Evolutionary conservation across 805 yeast species (phyloP), one percentile per base, ranked within the genome.

Genomic region (Lipomyces spencermartinsiae): DNA sequence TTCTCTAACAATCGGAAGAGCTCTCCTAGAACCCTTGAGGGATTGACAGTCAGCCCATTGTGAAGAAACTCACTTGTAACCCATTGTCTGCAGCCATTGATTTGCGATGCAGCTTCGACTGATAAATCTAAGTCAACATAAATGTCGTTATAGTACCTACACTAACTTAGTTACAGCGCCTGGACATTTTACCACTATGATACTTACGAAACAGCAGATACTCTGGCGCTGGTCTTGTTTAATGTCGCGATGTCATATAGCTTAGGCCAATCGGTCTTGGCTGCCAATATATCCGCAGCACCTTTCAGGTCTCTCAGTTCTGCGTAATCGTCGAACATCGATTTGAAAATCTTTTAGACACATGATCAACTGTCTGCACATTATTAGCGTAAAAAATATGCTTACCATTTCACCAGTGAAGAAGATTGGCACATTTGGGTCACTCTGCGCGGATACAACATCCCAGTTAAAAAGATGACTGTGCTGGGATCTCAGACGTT

Each of bases 381-480:
- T 31, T 10, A 2, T 29, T 19, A 19, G 12, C 16, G 1, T 10
- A 19, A 25, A 10, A 10, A 29, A 12, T 46, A 10, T 5, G 34
- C 53, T 25, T 29, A 69, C 72, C 87, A 85, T 84, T 69, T 86
- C 88, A 12, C 88, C 86, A 2, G 87, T 84, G 74, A 85, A 85
- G 66, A 74, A 84, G 2, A 83, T 76, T 1, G 81, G 63, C 49
- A 37, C 29, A 4, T 49, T 33, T 22, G 66, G 63, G 53, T 70
- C 68, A 9, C 51, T 70, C 31, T 35, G 60, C 46, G 57, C 62
- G 33, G 19, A 58, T 8, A 66, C 25, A 14, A 58, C 55, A 8
- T 61, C 37, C 58, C 59, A 64, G 55, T 78, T 78, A 68, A 78
- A 82, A 22, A 64, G 65, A 68, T 78, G 75, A 12, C 73, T 79